phyloP scores from a whole-genome alignment of 2,329 filamentous ascomycete species.

The Venturia effusa region DNA sequence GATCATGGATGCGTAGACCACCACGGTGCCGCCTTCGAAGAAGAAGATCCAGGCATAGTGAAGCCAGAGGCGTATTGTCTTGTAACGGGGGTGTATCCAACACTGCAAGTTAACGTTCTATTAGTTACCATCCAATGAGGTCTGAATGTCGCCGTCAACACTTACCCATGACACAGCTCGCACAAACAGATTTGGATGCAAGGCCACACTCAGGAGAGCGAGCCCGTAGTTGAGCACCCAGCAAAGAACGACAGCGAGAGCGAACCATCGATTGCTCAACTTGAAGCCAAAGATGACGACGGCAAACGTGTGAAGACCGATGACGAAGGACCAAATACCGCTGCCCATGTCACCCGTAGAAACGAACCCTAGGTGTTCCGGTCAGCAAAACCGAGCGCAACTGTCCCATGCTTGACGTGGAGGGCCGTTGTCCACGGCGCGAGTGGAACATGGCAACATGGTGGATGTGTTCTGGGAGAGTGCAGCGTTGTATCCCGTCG shows the following conservation, averaged over 20 bases:
- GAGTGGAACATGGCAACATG: too few relatives aligned
- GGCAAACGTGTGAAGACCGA: conserved; percentile 57
- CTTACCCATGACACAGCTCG: conserved; percentile 50
- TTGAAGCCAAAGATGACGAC: conserved; percentile 47
- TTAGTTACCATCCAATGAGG: background rate
- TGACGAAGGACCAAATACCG: conserved; percentile 55
- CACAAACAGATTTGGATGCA: conserved; percentile 45
- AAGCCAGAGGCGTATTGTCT: conserved; percentile 44
- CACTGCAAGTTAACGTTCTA: conserved; percentile 32
- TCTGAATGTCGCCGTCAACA: background rate
- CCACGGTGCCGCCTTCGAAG: conserved; percentile 40
- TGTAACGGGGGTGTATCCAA: conserved; percentile 49
- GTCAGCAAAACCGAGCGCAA: background rate
- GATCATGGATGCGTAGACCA: conserved; percentile 38
- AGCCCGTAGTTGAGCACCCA: conserved; percentile 53
- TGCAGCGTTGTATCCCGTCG: too few relatives aligned
- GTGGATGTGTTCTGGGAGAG: too few relatives aligned
- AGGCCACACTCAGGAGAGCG: conserved; percentile 39
- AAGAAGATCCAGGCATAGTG: conserved; percentile 58
- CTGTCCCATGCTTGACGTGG: too few relatives aligned
- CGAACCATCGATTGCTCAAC: conserved; percentile 41
- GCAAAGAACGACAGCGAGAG: conserved; percentile 33
- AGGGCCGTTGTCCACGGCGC: too few relatives aligned
- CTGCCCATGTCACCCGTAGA: conserved; percentile 56
- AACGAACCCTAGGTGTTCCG: conserved; percentile 34